Percentiles rank a stretch among this genome's conserved stretches.
Conservation (phyloP, 345 rosid genomes). For the Syzygium aqueum region DNA sequence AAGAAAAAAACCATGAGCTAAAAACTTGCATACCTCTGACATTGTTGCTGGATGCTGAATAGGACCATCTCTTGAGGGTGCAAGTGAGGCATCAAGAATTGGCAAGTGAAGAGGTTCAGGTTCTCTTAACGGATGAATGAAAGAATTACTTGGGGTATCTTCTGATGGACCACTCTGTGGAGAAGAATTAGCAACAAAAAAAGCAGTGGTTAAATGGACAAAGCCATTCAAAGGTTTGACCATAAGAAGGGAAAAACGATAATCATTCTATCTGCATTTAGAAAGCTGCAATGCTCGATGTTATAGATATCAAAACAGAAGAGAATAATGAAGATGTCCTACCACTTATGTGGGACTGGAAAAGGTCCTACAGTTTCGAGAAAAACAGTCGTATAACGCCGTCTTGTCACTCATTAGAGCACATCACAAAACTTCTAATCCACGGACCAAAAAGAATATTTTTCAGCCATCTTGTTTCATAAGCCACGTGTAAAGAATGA, state of each 20-base stretch:
- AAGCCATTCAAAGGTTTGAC: neutral
- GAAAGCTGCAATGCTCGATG: neutral
- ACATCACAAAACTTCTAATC: neutral
- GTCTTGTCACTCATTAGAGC: neutral
- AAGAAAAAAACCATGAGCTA: neutral
- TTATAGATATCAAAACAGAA: neutral
- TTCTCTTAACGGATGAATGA: neutral
- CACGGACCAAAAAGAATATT: neutral
- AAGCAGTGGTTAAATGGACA: neutral
- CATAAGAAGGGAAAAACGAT: neutral
- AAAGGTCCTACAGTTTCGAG: neutral
- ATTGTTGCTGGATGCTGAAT: neutral
- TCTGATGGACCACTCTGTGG: neutral
- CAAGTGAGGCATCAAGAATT: neutral
- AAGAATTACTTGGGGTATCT: neutral
- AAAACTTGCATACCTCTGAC: neutral
- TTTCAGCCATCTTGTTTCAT: too few relatives aligned
- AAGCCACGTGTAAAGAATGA: too few relatives aligned
- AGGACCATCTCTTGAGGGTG: neutral
- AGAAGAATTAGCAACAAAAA: neutral
- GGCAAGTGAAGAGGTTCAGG: neutral
- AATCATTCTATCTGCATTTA: neutral
- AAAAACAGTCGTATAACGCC: neutral
- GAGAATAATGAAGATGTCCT: neutral
- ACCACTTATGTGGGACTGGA: neutral